phyloP scores from a whole-genome alignment of 768 basidiomycete species.

The Panaeolus papilionaceus region DNA sequence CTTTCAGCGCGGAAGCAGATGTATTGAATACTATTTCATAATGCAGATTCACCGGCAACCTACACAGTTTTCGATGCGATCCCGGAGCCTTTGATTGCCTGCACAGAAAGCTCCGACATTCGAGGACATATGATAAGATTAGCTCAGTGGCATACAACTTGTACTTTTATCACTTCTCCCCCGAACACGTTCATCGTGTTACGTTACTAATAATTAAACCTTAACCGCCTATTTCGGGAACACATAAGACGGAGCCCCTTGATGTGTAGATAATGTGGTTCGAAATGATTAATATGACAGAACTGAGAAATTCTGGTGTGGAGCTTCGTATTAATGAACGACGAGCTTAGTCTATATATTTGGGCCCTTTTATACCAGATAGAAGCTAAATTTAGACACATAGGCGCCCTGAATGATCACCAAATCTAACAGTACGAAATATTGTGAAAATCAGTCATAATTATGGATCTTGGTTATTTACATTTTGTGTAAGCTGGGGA shows the following conservation, averaged over 20 bases:
- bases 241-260: background rate
- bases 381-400: background rate
- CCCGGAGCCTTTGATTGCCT: background rate
- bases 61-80: background rate
- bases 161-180: background rate
- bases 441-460: background rate
- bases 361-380: too few species aligned
- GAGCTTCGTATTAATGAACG: background rate
- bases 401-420: background rate
- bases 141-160: background rate
- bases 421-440: background rate
- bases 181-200: background rate
- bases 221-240: constrained; percentile 2
- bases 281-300: background rate
- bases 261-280: background rate
- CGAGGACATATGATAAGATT: background rate
- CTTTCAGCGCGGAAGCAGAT: background rate
- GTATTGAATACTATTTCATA: background rate
- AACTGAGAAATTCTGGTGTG: background rate
- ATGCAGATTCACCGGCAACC: background rate
- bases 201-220: constrained; percentile 4
- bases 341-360: background rate
- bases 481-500: too few species aligned
- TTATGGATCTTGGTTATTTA: too few species aligned
- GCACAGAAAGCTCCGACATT: background rate